Evolutionary conservation across 1,139 yeast species (phyloP).

Genomic region (Suhomyces anneliseae): DNA sequence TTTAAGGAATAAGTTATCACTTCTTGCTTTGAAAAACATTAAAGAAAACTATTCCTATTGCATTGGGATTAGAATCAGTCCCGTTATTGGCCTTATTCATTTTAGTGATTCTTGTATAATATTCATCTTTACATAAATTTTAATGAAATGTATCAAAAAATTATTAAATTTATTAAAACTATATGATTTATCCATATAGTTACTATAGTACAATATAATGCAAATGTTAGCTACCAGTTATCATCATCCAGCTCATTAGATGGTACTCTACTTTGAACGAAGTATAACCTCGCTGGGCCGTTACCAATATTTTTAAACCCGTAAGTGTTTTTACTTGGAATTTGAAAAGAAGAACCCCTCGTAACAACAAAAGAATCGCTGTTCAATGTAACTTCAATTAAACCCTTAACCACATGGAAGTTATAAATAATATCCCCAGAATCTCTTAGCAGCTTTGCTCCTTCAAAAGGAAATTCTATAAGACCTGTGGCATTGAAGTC

Average conservation of each 20-base stretch:
- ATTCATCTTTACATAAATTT: slow-evolving; percentile 2
- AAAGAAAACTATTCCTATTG: slow-evolving; percentile 1
- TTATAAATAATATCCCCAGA: slow-evolving; percentile 70
- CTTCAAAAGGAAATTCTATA: slow-evolving; percentile 64
- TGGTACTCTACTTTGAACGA: slow-evolving; percentile 60
- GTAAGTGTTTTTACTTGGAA: slow-evolving; percentile 76
- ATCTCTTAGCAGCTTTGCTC: slow-evolving; percentile 60
- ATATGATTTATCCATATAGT: background rate
- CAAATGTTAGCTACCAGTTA: slow-evolving; percentile 1
- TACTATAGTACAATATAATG: slow-evolving; percentile 1
- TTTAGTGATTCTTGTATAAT: slow-evolving; percentile 8
- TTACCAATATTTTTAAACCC: slow-evolving; percentile 61
- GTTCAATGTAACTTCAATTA: slow-evolving; percentile 65
- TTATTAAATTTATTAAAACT: background rate
- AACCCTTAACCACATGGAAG: slow-evolving; percentile 73
- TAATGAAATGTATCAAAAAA: slow-evolving; percentile 1
- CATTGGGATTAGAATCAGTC: background rate
- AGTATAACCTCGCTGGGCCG: slow-evolving; percentile 62
- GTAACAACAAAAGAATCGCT: slow-evolving; percentile 61
- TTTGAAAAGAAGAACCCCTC: slow-evolving; percentile 76
- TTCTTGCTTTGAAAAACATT: background rate
- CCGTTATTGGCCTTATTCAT: background rate
- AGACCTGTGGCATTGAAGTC: slow-evolving; percentile 78
- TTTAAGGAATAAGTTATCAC: slow-evolving; percentile 10
- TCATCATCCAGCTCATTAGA: slow-evolving; percentile 13